Evolutionary conservation across 2,329 filamentous ascomycete genomes (phyloP).

Genomic region (Xylariales sp.): DNA sequence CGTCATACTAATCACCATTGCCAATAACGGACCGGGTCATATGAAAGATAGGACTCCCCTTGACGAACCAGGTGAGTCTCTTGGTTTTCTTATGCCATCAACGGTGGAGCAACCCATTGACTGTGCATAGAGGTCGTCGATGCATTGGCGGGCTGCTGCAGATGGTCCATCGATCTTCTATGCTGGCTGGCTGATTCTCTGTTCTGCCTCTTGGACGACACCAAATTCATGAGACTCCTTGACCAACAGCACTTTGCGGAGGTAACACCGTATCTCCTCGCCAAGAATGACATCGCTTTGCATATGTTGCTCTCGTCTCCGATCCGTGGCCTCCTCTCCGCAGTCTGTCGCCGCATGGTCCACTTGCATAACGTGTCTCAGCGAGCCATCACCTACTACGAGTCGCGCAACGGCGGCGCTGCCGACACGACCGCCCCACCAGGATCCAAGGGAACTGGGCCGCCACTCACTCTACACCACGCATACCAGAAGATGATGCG

Average conservation of each 20-base stretch:
- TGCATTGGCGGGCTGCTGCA: slow-evolving; percentile 67
- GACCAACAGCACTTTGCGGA: slow-evolving; percentile 41
- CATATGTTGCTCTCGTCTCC: slow-evolving; percentile 69
- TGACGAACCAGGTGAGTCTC: slow-evolving; percentile 55
- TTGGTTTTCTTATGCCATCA: slow-evolving; percentile 6
- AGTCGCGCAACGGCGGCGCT: slow-evolving; percentile 31
- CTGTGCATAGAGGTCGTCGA: slow-evolving; percentile 59
- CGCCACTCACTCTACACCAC: slow-evolving; percentile 50
- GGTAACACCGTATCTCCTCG: slow-evolving; percentile 46
- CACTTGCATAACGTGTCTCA: slow-evolving; percentile 49
- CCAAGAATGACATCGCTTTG: slow-evolving; percentile 52
- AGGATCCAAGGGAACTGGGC: slow-evolving; percentile 33
- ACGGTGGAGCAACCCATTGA: slow-evolving; percentile 11
- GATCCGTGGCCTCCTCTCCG: slow-evolving; percentile 66
- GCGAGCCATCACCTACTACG: slow-evolving; percentile 47
- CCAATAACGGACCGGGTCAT: slow-evolving; percentile 50
- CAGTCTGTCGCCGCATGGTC: slow-evolving; percentile 59
- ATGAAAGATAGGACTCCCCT: slow-evolving; percentile 54
- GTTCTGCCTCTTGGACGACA: slow-evolving; percentile 50
- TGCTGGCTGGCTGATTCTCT: slow-evolving; percentile 58
- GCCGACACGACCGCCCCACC: slow-evolving; percentile 36
- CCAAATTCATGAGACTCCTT: slow-evolving; percentile 46
- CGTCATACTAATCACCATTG: slow-evolving; percentile 60
- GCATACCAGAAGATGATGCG: slow-evolving; percentile 52
- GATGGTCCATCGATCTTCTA: slow-evolving; percentile 72